Evolutionary conservation across 345 rosid species (phyloP).

Genomic region (Linum trigynum): DNA sequence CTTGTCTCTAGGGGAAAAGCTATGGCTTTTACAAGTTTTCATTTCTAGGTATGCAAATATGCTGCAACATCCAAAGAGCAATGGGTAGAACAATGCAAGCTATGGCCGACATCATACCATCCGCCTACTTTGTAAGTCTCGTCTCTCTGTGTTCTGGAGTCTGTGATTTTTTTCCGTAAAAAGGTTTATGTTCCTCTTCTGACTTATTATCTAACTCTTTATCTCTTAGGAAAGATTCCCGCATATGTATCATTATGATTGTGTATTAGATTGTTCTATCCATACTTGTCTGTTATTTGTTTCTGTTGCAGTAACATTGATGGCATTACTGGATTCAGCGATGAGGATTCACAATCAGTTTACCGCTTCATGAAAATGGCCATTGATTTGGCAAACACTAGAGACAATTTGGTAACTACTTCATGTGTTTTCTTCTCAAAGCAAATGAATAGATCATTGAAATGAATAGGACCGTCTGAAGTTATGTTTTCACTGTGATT

Average conservation of each 20-base stretch:
- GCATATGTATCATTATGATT: background rate
- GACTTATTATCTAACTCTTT: no score
- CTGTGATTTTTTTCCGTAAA: background rate
- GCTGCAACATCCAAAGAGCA: conserved; percentile 70
- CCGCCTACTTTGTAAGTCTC: conserved; percentile 74
- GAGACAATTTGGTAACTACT: conserved; percentile 40
- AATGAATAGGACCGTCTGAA: no score
- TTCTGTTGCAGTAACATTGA: conserved; percentile 53
- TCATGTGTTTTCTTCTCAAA: conserved; percentile 6
- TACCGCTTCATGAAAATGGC: conserved; percentile 51
- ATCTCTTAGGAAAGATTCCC: no score
- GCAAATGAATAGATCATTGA: background rate
- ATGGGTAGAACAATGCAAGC: conserved; percentile 87
- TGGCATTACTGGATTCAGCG: conserved; percentile 70
- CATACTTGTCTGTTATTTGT: background rate
- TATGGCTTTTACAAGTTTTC: background rate
- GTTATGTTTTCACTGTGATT: background rate
- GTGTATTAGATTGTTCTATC: background rate
- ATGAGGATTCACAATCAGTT: conserved; percentile 47
- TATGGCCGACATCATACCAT: conserved; percentile 93
- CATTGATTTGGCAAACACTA: conserved; percentile 50
- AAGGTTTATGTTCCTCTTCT: no score
- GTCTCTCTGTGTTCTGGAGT: conserved; percentile 6
- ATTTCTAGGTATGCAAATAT: conserved; percentile 50
- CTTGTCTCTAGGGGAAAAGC: background rate